Percentiles rank a stretch among this genome's conserved stretches.
Conservation (phyloP, 805 yeast genomes). For the Lachancea sp. region DNA sequence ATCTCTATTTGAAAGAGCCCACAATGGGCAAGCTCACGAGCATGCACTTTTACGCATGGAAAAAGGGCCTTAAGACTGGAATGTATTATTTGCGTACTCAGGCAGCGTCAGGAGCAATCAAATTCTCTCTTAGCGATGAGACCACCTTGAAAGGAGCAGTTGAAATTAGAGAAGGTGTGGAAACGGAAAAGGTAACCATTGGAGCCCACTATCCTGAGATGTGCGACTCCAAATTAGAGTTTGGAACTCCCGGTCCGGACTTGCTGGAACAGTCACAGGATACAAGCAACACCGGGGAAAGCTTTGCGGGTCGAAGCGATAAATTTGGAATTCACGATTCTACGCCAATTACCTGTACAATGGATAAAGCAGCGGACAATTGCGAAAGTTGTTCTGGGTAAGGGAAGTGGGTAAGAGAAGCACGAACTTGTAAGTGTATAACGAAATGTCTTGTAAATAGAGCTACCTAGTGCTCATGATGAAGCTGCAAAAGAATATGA, state of each 20-base stretch:
- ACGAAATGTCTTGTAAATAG: not conserved
- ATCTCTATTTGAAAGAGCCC: conserved; percentile 77
- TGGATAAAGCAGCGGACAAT: conserved; percentile 75
- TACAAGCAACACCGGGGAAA: not conserved
- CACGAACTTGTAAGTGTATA: not conserved
- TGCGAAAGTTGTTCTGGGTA: conserved; percentile 98
- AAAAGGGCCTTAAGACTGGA: conserved; percentile 92
- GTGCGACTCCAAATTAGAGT: not conserved
- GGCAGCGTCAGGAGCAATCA: conserved; percentile 95
- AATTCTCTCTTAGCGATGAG: conserved; percentile 70
- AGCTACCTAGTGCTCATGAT: too few species aligned
- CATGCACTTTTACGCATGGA: conserved; percentile 98
- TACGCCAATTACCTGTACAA: conserved; percentile 87
- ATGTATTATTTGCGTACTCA: conserved; percentile 94
- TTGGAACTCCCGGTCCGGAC: not conserved
- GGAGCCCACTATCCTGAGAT: conserved; percentile 14
- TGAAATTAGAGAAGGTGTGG: conserved; percentile 12
- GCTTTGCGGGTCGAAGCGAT: conserved; percentile 30
- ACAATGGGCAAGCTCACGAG: conserved; percentile 92
- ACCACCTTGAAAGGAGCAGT: conserved; percentile 44
- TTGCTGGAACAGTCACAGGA: not conserved
- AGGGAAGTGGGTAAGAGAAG: conserved; percentile 4
- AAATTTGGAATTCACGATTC: conserved; percentile 80
- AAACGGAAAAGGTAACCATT: conserved; percentile 13
- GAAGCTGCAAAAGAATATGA: too few species aligned